Percentiles rank a stretch among this genome's conserved stretches.
Evolutionary conservation across 345 rosid species (phyloP).

Genomic region (Corchorus olitorius): DNA sequence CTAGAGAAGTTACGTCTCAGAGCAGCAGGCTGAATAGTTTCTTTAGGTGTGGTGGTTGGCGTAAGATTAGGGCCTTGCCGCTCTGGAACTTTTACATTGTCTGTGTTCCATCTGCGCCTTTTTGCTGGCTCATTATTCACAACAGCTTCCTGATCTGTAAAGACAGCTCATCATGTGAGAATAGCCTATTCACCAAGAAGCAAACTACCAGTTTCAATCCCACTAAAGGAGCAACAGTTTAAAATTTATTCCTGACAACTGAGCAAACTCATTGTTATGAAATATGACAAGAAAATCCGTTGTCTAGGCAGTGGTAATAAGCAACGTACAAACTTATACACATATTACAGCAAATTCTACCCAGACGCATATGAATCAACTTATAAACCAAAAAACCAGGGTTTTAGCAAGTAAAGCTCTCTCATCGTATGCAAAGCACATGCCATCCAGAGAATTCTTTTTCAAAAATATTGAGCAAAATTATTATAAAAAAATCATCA

Average conservation of each 20-base stretch:
- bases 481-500: not conserved
- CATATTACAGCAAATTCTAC: not conserved
- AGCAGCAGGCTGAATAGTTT: conserved; percentile 38
- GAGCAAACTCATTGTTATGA: not conserved
- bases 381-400: not conserved
- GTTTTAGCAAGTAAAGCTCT: not conserved
- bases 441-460: not conserved
- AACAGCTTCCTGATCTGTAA: conserved; percentile 68
- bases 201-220: not conserved
- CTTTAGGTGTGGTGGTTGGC: conserved; percentile 65
- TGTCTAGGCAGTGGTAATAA: not conserved
- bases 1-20: conserved; percentile 60
- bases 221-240: not conserved
- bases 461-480: not conserved
- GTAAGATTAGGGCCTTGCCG: conserved; percentile 47
- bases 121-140: conserved; percentile 70
- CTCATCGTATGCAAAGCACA: not conserved
- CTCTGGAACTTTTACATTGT: conserved; percentile 59
- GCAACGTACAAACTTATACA: not conserved
- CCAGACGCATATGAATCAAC: not conserved
- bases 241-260: conserved; percentile 8
- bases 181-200: not conserved
- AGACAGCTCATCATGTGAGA: conserved; percentile 9
- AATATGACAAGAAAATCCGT: not conserved
- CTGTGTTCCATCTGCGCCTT: conserved; percentile 92